Conservation (phyloP, 2,329 filamentous ascomycete species). For the Penicillium sp. region DNA sequence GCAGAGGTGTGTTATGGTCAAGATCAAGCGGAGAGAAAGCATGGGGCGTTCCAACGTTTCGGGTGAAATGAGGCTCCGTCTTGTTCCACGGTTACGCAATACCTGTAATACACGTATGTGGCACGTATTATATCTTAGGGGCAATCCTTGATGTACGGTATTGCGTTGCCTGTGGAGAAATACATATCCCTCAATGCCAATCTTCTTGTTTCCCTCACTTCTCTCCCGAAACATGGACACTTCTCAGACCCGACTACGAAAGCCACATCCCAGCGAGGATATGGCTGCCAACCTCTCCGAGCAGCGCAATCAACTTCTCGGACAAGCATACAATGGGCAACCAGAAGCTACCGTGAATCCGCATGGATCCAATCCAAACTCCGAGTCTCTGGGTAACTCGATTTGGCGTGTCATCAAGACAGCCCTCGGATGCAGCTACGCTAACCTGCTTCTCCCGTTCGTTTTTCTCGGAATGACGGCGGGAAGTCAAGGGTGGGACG, state of each 20-base stretch:
- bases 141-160: neutral
- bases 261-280: neutral
- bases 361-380: neutral
- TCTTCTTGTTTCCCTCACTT: neutral
- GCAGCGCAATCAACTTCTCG: neutral
- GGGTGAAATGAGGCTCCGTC: neutral
- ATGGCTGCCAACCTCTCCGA: neutral
- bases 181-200: neutral
- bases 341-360: neutral
- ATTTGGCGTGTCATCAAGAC: constrained; percentile 3
- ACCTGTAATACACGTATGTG: neutral
- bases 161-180: neutral
- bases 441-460: constrained; percentile 74
- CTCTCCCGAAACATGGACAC: neutral
- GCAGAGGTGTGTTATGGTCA: neutral
- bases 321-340: neutral
- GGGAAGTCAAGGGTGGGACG: constrained; percentile 60
- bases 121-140: neutral
- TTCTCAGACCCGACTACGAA: constrained; percentile 6
- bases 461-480: constrained; percentile 75
- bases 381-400: constrained; percentile 51
- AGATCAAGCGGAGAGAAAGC: neutral
- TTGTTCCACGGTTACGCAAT: neutral
- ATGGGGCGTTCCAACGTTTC: neutral
- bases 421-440: constrained; percentile 71